Percentiles rank a stretch among this genome's conserved stretches.
These are phyloP conservation scores for Fennellomyces sp. DNA, from an alignment of 371 early-diverging fungal genomes.

Conservation along the genomic window DNA sequence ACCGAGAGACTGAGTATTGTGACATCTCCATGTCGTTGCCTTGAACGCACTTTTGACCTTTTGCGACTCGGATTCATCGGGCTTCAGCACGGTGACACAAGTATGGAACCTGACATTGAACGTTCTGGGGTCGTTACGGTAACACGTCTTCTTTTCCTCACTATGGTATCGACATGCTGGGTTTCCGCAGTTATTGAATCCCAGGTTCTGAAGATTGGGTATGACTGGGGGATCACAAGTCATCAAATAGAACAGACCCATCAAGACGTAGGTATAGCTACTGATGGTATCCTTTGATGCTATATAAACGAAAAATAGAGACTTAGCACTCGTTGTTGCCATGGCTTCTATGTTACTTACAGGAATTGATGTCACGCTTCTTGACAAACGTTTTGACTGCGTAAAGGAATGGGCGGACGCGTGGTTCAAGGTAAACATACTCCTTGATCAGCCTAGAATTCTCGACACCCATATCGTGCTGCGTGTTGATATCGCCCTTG, in stretches of 20 bases:
- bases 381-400: conserved; percentile 60
- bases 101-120: conserved; percentile 8
- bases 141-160: neutral
- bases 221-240: conserved; percentile 11
- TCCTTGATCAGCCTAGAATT: conserved; percentile 61
- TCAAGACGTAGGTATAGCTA: conserved; percentile 20
- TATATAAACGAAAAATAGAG: neutral
- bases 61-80: neutral
- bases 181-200: neutral
- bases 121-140: neutral
- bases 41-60: neutral
- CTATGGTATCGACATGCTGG: neutral
- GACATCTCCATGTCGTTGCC: neutral
- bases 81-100: conserved; percentile 1
- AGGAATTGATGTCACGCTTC: conserved; percentile 48
- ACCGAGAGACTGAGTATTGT: neutral
- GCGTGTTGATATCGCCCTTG: conserved; percentile 59
- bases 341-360: too few species aligned
- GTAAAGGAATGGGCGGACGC: conserved; percentile 57
- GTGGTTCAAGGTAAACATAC: conserved; percentile 52
- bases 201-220: conserved; percentile 14
- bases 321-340: too few species aligned
- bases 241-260: conserved; percentile 20
- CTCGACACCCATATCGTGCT: conserved; percentile 55
- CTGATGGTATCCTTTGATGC: conserved; percentile 15